Base-by-base conservation (phyloP, 2,329 filamentous ascomycete genomes). In the Magnaporthales sp. region DNA sequence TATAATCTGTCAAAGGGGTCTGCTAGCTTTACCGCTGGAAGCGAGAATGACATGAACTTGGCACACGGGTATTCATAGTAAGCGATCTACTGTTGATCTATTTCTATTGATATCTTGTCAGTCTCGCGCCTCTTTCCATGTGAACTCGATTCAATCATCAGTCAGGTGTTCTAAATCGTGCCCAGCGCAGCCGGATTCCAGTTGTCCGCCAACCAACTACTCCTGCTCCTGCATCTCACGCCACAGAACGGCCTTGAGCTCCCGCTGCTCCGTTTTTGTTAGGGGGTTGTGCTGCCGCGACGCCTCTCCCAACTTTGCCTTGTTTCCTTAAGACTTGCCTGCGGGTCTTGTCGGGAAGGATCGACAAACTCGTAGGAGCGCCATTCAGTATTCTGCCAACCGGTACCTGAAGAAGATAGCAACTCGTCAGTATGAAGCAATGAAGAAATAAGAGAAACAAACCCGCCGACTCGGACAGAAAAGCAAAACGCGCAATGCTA, bases 301-400 rank as follows among this genome's bases (percentile, higher is more conserved):
- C 84, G 78, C 65, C 78, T 75, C 27, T 74, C 71, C 78, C 80
- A 81, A 74, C 83, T 86, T 69, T 78, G 75, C 13, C 75, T 70
- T 9, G 82, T 84, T 75, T 87, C 85, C 62, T 74, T 72, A 10
- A 87, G 71, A 2, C 74, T 73, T 3, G 83, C 84, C 26, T 81
- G 76, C 2, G 77, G 74, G 67, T 88, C 84, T 22, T 78, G 74
- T 65, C 84, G 82, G 0, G 76, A 77, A 11, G 80, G 74, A 54
- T 87, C 83, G 29, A 76, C 80, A 74, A 92, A 92, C 63, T 81
- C 79, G 75, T 88, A 93, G 5, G 86, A 86, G 67, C 91, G 86
- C 74, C 81, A 88, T 77, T 93, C 90, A 65, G 89, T 89, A 75
- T 93, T 93, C 9, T 76, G 74, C 91, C 91, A 93, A 6, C 86